These are phyloP conservation scores for Trichosporon ovoides DNA, from an alignment of 1,284 basidiomycete species.

Conservation along the genomic window DNA sequence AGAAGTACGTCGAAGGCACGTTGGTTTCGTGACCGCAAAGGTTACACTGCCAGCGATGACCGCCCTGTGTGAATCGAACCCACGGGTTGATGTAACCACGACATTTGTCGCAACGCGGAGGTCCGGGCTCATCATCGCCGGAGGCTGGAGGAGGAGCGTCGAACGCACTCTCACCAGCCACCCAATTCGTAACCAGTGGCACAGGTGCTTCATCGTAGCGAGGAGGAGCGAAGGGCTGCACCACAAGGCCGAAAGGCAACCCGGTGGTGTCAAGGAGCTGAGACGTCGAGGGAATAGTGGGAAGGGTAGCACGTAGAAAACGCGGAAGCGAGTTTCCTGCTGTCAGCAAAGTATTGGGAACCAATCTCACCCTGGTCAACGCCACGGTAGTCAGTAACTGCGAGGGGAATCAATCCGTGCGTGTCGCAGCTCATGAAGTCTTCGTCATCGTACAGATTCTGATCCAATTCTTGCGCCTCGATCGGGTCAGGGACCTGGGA, in stretches of 20 bases:
- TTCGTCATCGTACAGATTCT: slow-evolving; percentile 73
- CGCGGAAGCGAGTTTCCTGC: slow-evolving; percentile 65
- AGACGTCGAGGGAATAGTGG: slow-evolving; percentile 70
- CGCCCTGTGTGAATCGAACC: slow-evolving; percentile 81
- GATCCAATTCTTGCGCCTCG: slow-evolving; percentile 75
- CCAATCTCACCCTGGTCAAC: slow-evolving; percentile 76
- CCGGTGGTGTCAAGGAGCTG: slow-evolving; percentile 75
- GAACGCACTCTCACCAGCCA: slow-evolving; percentile 40
- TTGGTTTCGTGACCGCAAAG: slow-evolving; percentile 75
- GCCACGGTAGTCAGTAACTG: slow-evolving; percentile 79
- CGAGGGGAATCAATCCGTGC: slow-evolving; percentile 70
- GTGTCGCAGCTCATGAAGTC: slow-evolving; percentile 68
- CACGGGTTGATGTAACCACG: slow-evolving; percentile 93
- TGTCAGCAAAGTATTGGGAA: background rate
- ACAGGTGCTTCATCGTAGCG: slow-evolving; percentile 75
- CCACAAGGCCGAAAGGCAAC: slow-evolving; percentile 74
- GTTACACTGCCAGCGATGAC: slow-evolving; percentile 88
- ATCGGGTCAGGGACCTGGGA: slow-evolving; percentile 88
- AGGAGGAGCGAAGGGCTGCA: slow-evolving; percentile 86
- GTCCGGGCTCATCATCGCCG: slow-evolving; percentile 56
- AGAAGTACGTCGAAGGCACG: slow-evolving; percentile 82
- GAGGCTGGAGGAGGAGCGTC: slow-evolving; percentile 71
- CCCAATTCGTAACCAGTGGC: slow-evolving; percentile 60
- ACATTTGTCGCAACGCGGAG: slow-evolving; percentile 79
- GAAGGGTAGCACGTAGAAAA: slow-evolving; percentile 62